A percentile compares a stretch with the other conserved stretches of the same genome.
phyloP scores from a whole-genome alignment of 1,139 yeast species.

The Saccharomyces hybrid region DNA sequence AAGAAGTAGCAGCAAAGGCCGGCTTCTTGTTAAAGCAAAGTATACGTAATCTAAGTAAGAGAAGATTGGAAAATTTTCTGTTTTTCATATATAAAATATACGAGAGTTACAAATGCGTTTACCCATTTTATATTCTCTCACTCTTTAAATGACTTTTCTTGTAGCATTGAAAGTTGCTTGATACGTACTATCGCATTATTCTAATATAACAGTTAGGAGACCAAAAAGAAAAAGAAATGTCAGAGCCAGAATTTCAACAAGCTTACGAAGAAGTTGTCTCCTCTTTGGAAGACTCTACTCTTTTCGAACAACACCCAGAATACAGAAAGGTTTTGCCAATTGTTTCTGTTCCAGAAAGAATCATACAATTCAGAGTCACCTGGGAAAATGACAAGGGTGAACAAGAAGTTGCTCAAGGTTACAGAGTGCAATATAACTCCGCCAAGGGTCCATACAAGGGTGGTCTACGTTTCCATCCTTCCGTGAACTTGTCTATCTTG shows the following conservation, averaged over 20 bases:
- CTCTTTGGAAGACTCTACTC: conserved; percentile 84
- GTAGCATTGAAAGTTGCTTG: not conserved
- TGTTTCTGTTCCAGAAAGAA: conserved; percentile 90
- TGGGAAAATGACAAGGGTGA: conserved; percentile 97
- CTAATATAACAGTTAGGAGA: not conserved
- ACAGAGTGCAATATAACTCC: conserved; percentile 97
- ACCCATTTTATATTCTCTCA: not conserved
- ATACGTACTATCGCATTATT: no score
- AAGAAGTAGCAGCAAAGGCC: not conserved
- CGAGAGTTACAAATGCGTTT: not conserved
- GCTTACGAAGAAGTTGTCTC: conserved; percentile 90
- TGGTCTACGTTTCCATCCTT: conserved; percentile 95
- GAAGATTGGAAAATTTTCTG: not conserved
- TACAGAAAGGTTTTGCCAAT: conserved; percentile 85
- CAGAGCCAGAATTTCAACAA: conserved; percentile 97
- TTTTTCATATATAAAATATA: not conserved
- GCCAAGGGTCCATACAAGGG: conserved; percentile 99
- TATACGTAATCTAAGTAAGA: not conserved
- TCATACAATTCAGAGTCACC: conserved; percentile 90
- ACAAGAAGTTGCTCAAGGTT: conserved; percentile 91
- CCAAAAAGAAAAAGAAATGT: conserved; percentile 11
- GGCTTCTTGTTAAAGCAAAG: not conserved
- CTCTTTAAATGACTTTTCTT: no score
- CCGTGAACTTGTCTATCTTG: conserved; percentile 88
- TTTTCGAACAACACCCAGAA: conserved; percentile 83